Base-by-base conservation (phyloP, 129 eudicot genomes). In the Lonicera japonica region DNA sequence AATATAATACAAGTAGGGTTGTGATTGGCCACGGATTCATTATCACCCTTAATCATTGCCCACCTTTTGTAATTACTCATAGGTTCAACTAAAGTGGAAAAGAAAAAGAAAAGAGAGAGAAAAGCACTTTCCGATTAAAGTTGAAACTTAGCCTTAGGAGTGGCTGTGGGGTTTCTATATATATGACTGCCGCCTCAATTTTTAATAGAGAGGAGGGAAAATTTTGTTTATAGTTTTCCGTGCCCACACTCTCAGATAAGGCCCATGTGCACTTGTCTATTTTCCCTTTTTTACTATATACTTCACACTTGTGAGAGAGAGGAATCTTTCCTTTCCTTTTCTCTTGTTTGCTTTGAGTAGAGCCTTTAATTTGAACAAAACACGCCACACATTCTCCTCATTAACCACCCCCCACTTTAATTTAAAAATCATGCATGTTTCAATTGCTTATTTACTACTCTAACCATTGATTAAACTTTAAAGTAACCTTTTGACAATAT, bases 221-320 rank as follows among this genome's bases (percentile, higher is more conserved):
- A 29, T 29, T n/a, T 29, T 29, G 36, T 29, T n/a, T 61, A 45
- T 60, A 21, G 63, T 40, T 70, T 70, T 70, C 68, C 57, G 69
- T 70, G 75, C 75, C 56, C 13, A 16, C 51, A 25, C 70, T 25
- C 36, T 51, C 22, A 51, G 13, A 21, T 15, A 55, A 55, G 36
- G 29, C 13, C n/a, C 60, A 55, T 55, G 60, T 25, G 43, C 41
- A 12, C 39, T 29, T 2, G 36, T 29, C 36, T 29, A 29, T 29
- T 29, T 29, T 6, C 36, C 36, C 36, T 6, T 29, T 29, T 29
- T 29, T 29, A 29, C 36, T 29, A n/a, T n/a, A n/a, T n/a, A 29
- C 2, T 29, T 29, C 19, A 20, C 21, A 52, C 29, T 18, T 52
- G 3, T 29, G 36, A 29, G 36, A 29, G 6, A 65, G 18, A 48